Evolutionary conservation across 176 grass and related monocot species (phyloP).

Genomic region (Cenchrus fungigraminus): DNA sequence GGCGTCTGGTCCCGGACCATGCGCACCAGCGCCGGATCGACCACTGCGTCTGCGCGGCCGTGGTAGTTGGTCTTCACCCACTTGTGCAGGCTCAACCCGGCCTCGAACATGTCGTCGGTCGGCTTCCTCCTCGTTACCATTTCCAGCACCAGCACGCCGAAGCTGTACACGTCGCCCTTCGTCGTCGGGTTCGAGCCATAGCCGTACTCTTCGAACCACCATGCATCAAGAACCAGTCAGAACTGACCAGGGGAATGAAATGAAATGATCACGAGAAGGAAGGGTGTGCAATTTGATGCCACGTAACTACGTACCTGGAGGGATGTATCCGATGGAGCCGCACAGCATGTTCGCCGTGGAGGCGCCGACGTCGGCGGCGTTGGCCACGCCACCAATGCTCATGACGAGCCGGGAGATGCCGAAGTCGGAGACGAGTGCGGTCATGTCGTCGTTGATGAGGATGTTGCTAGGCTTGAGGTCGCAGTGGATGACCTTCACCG

Average conservation of each 20-base stretch:
- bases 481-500: conserved; percentile 90
- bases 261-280: neutral
- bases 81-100: conserved; percentile 63
- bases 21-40: conserved; percentile 46
- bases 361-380: conserved; percentile 58
- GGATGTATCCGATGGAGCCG: conserved; percentile 92
- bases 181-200: conserved; percentile 74
- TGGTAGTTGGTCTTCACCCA: conserved; percentile 81
- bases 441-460: conserved; percentile 95
- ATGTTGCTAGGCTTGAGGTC: conserved; percentile 96
- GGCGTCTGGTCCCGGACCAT: conserved; percentile 63
- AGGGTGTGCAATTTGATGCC: conserved; percentile 3
- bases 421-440: conserved; percentile 90
- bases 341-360: conserved; percentile 87
- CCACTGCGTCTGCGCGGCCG: conserved; percentile 47
- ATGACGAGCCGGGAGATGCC: conserved; percentile 78
- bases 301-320: conserved; percentile 54
- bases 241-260: neutral
- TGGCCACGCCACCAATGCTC: conserved; percentile 48
- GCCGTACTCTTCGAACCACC: conserved; percentile 67
- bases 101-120: conserved; percentile 78
- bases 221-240: neutral
- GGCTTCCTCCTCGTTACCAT: conserved; percentile 72
- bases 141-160: conserved; percentile 81
- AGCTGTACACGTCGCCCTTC: conserved; percentile 94